phyloP scores from a whole-genome alignment of 805 yeast species.

The Ogataea henricii region DNA sequence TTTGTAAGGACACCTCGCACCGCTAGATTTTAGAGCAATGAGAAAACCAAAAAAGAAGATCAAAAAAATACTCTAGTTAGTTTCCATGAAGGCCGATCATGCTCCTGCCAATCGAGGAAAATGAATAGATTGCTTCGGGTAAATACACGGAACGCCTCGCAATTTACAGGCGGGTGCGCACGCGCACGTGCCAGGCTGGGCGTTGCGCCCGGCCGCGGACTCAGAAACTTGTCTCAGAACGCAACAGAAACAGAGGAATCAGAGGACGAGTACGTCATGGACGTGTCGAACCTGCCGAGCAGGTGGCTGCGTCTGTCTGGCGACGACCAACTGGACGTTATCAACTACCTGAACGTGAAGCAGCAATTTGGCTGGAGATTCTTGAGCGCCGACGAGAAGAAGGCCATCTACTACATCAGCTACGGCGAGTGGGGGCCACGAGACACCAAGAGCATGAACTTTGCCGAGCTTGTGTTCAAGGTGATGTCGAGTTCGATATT shows the following conservation, averaged over 20 bases:
- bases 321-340: constrained; percentile 39
- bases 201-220: not conserved
- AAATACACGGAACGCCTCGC: not conserved
- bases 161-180: no score
- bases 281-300: constrained; percentile 32
- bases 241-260: constrained; percentile 17
- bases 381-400: constrained; percentile 53
- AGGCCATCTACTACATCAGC: constrained; percentile 58
- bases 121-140: not conserved
- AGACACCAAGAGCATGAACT: constrained; percentile 30
- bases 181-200: not conserved
- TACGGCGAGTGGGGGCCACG: constrained; percentile 70
- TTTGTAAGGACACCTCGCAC: constrained; percentile 3
- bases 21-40: not conserved
- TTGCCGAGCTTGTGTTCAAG: constrained; percentile 37
- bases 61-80: not conserved
- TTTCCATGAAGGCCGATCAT: no score
- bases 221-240: not conserved
- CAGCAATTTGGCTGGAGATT: constrained; percentile 41
- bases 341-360: constrained; percentile 38
- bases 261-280: constrained; percentile 31
- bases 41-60: no score
- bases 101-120: no score
- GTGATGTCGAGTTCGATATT: constrained; percentile 35
- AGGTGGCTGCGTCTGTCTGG: constrained; percentile 37